Conservation (phyloP, 306 rosid species). For the Echinosophora koreensis region DNA sequence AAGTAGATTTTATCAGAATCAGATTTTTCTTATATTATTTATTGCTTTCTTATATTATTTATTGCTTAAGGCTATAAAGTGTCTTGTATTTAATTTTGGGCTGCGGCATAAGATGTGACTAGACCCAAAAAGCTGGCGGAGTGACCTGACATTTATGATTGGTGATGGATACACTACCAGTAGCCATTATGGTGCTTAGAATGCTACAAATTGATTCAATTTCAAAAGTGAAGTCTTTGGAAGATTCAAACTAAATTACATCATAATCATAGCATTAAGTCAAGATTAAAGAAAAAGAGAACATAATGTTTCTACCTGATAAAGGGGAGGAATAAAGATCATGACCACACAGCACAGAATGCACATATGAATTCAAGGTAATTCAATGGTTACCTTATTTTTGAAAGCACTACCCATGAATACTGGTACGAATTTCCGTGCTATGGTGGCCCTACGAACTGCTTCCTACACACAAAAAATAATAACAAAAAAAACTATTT, state of each 20-base stretch:
- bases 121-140: background rate
- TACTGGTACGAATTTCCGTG: conserved; percentile 87
- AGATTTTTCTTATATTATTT: conserved; percentile 17
- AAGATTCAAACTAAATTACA: conserved; percentile 19
- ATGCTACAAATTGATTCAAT: conserved; percentile 32
- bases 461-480: conserved; percentile 69
- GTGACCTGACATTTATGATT: conserved; percentile 8
- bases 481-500: conserved; percentile 4
- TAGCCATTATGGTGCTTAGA: conserved; percentile 24
- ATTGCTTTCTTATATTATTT: conserved; percentile 11
- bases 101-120: conserved; percentile 10
- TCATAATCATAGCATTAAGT: conserved; percentile 26
- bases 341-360: background rate
- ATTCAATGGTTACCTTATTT: conserved; percentile 75
- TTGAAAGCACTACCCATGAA: conserved; percentile 99
- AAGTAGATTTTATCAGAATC: conserved; percentile 6
- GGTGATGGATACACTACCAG: background rate
- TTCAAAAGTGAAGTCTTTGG: conserved; percentile 15
- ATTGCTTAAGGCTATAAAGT: conserved; percentile 16
- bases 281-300: background rate
- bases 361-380: conserved; percentile 3
- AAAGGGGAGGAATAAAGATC: background rate
- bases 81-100: conserved; percentile 16
- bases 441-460: conserved; percentile 87
- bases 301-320: conserved; percentile 3